Conservation (phyloP, 768 basidiomycete genomes). For the Hortiboletus campestris region DNA sequence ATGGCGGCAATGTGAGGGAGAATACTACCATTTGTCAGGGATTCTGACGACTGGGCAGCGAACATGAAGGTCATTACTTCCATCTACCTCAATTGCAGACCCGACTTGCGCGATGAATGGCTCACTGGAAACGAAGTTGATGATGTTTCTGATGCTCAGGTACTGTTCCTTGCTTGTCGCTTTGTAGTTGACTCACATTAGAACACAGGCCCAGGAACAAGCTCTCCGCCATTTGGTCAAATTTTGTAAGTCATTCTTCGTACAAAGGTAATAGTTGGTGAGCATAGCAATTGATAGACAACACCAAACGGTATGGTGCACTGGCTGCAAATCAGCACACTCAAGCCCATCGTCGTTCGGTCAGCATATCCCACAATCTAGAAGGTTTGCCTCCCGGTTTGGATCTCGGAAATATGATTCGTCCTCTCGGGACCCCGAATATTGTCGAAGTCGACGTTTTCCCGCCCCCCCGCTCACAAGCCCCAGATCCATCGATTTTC, state of each 20-base stretch:
- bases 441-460: conserved; percentile 88
- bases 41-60: conserved; percentile 46
- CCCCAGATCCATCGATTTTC: conserved; percentile 79
- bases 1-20: conserved; percentile 87
- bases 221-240: conserved; percentile 91
- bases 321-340: conserved; percentile 47
- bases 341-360: conserved; percentile 72
- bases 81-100: conserved; percentile 95
- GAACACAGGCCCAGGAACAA: conserved; percentile 83
- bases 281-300: conserved; percentile 51
- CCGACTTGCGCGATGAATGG: conserved; percentile 98
- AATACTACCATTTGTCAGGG: background rate
- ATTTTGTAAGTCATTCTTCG: conserved; percentile 67
- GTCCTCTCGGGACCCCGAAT: conserved; percentile 74
- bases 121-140: conserved; percentile 91
- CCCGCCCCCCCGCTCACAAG: conserved; percentile 87
- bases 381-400: conserved; percentile 76
- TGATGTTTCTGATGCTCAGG: conserved; percentile 87
- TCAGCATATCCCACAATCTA: conserved; percentile 79
- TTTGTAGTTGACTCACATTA: conserved; percentile 10
- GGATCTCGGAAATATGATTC: conserved; percentile 71
- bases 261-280: background rate
- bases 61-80: conserved; percentile 99
- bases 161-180: conserved; percentile 31
- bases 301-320: conserved; percentile 84